These are phyloP conservation scores for Teratosphaeriaceae sp. DNA, from an alignment of 2,329 filamentous ascomycete species.

Conservation along the genomic window DNA sequence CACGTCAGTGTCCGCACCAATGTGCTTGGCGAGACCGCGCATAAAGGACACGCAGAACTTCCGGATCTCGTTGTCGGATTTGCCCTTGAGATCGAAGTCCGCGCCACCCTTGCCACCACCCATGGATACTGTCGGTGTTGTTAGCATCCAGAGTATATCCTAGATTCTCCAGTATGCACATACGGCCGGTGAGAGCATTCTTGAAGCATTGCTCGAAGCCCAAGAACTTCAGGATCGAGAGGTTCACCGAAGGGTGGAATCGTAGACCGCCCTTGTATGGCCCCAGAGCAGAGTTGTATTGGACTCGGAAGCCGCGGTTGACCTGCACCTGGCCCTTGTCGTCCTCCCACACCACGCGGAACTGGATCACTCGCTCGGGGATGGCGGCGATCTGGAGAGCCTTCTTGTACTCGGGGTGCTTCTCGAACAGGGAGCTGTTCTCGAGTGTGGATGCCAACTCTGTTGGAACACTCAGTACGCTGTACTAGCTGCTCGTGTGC, in stretches of 20 bases:
- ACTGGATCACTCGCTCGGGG: slow-evolving; percentile 93
- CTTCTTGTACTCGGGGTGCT: slow-evolving; percentile 90
- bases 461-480: slow-evolving; percentile 30
- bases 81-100: slow-evolving; percentile 99
- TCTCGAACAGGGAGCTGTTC: slow-evolving; percentile 84
- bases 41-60: slow-evolving; percentile 96
- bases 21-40: slow-evolving; percentile 91
- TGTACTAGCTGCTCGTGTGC: not conserved
- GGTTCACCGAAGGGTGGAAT: slow-evolving; percentile 84
- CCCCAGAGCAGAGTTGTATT: slow-evolving; percentile 96
- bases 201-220: slow-evolving; percentile 99
- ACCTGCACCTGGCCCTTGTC: slow-evolving; percentile 84
- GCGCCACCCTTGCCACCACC: slow-evolving; percentile 96
- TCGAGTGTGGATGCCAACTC: slow-evolving; percentile 94
- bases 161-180: slow-evolving; percentile 34
- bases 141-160: not conserved
- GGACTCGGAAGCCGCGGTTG: slow-evolving; percentile 92
- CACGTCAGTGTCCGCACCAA: slow-evolving; percentile 91
- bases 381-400: slow-evolving; percentile 82
- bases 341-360: slow-evolving; percentile 90
- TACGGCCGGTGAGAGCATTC: slow-evolving; percentile 93
- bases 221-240: slow-evolving; percentile 82
- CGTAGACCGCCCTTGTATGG: slow-evolving; percentile 97
- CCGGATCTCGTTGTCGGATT: slow-evolving; percentile 94
- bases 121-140: slow-evolving; percentile 63